These are phyloP conservation scores for Venturia aucupariae DNA, from an alignment of 2,329 filamentous ascomycete genomes.

Conservation along the genomic window DNA sequence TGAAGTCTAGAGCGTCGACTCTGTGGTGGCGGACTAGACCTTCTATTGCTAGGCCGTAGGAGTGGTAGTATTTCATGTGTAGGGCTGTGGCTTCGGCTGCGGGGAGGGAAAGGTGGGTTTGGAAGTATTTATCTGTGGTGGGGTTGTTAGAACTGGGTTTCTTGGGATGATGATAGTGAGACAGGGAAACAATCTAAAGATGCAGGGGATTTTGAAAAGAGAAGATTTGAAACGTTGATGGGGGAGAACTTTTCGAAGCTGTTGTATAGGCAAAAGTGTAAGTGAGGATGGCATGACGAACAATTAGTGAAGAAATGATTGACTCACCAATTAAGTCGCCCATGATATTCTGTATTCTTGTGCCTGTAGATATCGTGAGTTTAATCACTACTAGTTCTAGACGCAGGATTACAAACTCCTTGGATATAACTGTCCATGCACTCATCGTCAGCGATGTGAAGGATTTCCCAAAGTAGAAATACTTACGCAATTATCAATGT, in stretches of 20 bases:
- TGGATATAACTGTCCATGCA: constrained; percentile 57
- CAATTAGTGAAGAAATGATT: not conserved
- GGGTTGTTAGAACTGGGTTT: not conserved
- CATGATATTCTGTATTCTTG: constrained; percentile 84
- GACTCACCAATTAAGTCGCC: constrained; percentile 57
- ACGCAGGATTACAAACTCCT: constrained; percentile 50
- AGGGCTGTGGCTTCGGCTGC: constrained; percentile 73
- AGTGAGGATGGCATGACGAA: no score
- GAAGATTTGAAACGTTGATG: no score
- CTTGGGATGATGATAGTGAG: not conserved
- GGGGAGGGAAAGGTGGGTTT: constrained; percentile 62
- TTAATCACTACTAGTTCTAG: not conserved
- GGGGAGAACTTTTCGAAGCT: not conserved
- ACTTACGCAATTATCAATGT: constrained; percentile 90
- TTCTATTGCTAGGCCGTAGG: constrained; percentile 95
- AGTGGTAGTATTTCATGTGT: constrained; percentile 86
- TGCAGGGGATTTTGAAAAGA: no score
- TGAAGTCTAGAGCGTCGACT: constrained; percentile 92
- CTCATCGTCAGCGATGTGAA: constrained; percentile 1
- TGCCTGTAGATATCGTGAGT: constrained; percentile 35
- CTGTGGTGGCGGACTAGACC: constrained; percentile 88
- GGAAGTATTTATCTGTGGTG: constrained; percentile 47
- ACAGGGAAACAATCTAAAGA: not conserved
- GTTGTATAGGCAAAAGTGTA: not conserved
- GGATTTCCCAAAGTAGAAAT: not conserved